Evolutionary conservation across 495 filamentous ascomycete species (phyloP), one percentile per base, ranked within the genome.

Genomic region (Friedmanniomyces endolithicus): DNA sequence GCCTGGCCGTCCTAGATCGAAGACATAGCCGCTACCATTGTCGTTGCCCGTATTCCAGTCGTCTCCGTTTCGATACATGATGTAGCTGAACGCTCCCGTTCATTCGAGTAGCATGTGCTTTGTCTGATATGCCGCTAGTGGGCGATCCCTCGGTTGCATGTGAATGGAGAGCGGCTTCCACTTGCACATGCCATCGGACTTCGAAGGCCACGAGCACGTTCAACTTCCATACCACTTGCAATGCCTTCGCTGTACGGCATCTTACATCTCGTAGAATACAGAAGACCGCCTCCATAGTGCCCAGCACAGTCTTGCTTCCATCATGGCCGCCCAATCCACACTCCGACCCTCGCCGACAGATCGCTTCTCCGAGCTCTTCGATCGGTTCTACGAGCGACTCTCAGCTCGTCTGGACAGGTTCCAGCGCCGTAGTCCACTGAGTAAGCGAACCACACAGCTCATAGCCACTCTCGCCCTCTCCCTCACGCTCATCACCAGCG

Each of bases 381-480:
- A 64, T 41, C 47, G 37, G 35, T 59, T 52, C 48, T 61, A 61
- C 47, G 62, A 56, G 20, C 54, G 55, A n/a, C 52, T 63, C 19
- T 11, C 39, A 16, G 27, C 56, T 11, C 52, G 53, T 19, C 31
- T 65, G 12, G 50, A 59, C 3, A 29, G 14, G 20, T 48, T 20
- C 39, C 50, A 55, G 31, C 33, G 47, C 16, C 55, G 56, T 11
- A 62, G 47, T 33, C 50, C 44, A 14, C 39, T 58, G 19, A 83
- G 84, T 0, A 83, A 87, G 11, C 80, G 75, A 53, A 76, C 78
- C 19, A 79, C 84, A 16, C 84, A 80, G 47, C 76, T 95, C 0
- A 68, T 90, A 48, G 82, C 84, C 19, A 86, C 87, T 9, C 70
- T 95, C 46, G 73, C 80, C 35, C 78, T 97, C 46, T 72, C 80